phyloP scores from a whole-genome alignment of 768 basidiomycete species.

The Coprinopsis strossmayeri region DNA sequence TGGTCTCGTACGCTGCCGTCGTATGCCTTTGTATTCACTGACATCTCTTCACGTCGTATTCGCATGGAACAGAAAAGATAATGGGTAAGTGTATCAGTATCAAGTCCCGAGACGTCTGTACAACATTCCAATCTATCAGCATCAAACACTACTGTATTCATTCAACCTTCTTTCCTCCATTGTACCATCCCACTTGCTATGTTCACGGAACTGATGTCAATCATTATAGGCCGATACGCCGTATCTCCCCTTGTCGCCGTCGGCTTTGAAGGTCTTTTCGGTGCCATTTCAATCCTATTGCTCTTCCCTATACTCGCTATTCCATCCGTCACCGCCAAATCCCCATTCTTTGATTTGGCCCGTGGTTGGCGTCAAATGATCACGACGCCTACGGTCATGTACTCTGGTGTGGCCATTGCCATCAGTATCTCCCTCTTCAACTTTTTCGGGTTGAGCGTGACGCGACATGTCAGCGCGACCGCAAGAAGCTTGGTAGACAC shows the following conservation, averaged over 20 bases:
- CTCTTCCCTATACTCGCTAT: constrained; percentile 78
- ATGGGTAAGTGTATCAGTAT: constrained; percentile 42
- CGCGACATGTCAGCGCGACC: constrained; percentile 89
- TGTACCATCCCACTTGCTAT: background rate
- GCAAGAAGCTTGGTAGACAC: constrained; percentile 90
- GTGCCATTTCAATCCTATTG: constrained; percentile 69
- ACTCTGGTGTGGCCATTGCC: constrained; percentile 65
- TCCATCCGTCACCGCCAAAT: constrained; percentile 52
- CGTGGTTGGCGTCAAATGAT: constrained; percentile 89
- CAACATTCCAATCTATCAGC: too few species aligned
- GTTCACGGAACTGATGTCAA: background rate
- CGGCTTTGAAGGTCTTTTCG: constrained; percentile 92
- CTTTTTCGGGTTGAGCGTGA: constrained; percentile 87
- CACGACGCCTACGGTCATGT: constrained; percentile 63
- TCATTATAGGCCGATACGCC: constrained; percentile 51
- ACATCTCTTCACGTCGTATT: constrained; percentile 4
- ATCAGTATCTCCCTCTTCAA: constrained; percentile 79
- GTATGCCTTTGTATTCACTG: constrained; percentile 7
- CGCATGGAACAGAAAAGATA: constrained; percentile 85
- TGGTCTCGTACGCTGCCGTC: constrained; percentile 12
- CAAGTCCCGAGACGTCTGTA: background rate
- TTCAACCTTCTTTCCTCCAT: background rate
- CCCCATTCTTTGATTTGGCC: constrained; percentile 80
- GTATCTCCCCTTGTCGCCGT: constrained; percentile 90
- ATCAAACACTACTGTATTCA: background rate